A percentile compares a stretch with the other conserved stretches of the same genome.
Conservation (phyloP, 202 grass and related monocot genomes). For the Setaria viridis region DNA sequence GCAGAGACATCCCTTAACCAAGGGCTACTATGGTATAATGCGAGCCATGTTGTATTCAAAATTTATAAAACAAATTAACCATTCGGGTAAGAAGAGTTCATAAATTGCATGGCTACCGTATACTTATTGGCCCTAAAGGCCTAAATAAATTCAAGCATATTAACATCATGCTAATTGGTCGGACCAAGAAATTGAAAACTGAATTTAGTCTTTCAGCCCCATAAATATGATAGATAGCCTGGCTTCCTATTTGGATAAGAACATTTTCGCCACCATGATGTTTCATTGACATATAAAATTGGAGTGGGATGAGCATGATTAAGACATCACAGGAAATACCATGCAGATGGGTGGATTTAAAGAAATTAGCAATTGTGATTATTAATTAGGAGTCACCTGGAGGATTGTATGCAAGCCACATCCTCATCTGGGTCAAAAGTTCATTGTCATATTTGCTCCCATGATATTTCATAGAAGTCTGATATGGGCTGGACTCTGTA, state of each 20-base stretch:
- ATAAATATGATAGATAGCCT: conserved; percentile 31
- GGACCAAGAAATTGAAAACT: conserved; percentile 25
- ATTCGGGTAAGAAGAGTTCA: conserved; percentile 17
- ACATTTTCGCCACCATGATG: conserved; percentile 45
- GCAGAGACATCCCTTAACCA: conserved; percentile 1
- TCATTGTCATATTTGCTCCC: conserved; percentile 56
- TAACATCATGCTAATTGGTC: conserved; percentile 22
- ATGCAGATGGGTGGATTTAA: conserved; percentile 20
- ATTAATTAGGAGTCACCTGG: conserved; percentile 40
- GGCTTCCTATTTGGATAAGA: conserved; percentile 41
- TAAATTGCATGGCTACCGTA: background rate
- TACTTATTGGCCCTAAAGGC: background rate
- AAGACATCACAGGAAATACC: background rate
- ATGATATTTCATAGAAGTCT: conserved; percentile 60
- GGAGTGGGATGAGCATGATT: background rate
- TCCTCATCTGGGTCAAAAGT: conserved; percentile 63
- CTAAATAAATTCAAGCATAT: conserved; percentile 23
- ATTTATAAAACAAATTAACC: conserved; percentile 1
- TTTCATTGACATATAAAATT: conserved; percentile 32
- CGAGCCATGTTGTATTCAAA: background rate
- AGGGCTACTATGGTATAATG: background rate
- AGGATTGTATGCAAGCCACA: conserved; percentile 59
- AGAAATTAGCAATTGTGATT: conserved; percentile 28
- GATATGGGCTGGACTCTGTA: conserved; percentile 58
- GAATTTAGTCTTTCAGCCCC: conserved; percentile 15